Percentiles rank a stretch among this genome's conserved stretches.
Evolutionary conservation across 2,329 filamentous ascomycete species (phyloP).

Genomic region (Ophiostoma ulmi): DNA sequence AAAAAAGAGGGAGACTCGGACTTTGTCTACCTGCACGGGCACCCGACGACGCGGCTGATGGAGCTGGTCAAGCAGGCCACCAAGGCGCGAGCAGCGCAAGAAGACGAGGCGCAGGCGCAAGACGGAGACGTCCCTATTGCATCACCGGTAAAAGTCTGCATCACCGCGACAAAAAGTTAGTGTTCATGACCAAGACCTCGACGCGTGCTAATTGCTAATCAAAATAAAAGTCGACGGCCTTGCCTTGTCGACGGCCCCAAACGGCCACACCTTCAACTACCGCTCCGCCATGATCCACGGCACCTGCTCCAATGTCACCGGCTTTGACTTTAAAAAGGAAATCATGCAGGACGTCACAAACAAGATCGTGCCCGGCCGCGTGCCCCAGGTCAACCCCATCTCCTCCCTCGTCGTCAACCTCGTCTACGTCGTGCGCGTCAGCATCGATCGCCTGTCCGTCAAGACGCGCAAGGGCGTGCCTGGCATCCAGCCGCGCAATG

Average conservation of each 20-base stretch:
- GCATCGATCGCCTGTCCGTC: constrained; percentile 25
- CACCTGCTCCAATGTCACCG: constrained; percentile 22
- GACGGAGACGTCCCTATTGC: neutral
- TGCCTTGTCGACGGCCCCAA: constrained; percentile 26
- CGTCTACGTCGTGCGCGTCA: constrained; percentile 25
- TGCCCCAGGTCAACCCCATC: constrained; percentile 26
- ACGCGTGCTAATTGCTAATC: neutral
- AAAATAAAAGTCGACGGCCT: constrained; percentile 24
- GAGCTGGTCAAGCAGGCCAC: constrained; percentile 25
- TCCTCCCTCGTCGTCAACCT: constrained; percentile 24
- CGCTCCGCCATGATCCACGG: constrained; percentile 26
- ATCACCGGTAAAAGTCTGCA: constrained; percentile 25
- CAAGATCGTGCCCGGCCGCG: constrained; percentile 24
- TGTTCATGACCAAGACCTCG: too few relatives aligned
- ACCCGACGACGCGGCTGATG: constrained; percentile 27
- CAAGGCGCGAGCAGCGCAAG: constrained; percentile 14
- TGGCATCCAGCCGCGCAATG: constrained; percentile 26
- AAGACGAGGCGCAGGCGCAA: neutral
- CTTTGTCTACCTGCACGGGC: constrained; percentile 26
- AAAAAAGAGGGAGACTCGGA: constrained; percentile 18
- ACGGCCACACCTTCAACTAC: constrained; percentile 29
- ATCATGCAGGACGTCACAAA: constrained; percentile 26
- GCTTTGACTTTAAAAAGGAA: constrained; percentile 13
- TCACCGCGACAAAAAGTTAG: constrained; percentile 25
- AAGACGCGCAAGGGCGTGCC: constrained; percentile 24